These are phyloP conservation scores for Kodamaea neixiangensis DNA, from an alignment of 805 yeast genomes.

Conservation along the genomic window DNA sequence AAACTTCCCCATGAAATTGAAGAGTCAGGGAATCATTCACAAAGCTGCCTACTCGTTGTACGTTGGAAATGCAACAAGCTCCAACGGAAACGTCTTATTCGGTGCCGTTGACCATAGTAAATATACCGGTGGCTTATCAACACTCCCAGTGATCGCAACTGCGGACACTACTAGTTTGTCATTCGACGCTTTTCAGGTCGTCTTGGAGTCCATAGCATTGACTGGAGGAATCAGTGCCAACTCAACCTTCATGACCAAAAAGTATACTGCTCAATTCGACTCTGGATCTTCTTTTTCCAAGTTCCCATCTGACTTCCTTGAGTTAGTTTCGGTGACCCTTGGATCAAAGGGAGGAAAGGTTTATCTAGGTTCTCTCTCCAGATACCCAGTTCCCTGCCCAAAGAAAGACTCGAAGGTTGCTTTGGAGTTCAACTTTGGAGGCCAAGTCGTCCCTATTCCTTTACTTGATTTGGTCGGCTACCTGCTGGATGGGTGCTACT, in stretches of 20 bases:
- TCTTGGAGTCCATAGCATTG: conserved; percentile 16
- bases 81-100: conserved; percentile 37
- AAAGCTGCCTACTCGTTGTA: conserved; percentile 17
- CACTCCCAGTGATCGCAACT: conserved; percentile 28
- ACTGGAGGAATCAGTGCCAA: background rate
- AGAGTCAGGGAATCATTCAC: conserved; percentile 12
- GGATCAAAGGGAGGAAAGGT: background rate
- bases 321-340: background rate
- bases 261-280: background rate
- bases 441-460: conserved; percentile 55
- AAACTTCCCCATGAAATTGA: conserved; percentile 15
- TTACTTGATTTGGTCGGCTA: conserved; percentile 26
- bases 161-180: conserved; percentile 3
- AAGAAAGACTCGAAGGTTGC: conserved; percentile 15
- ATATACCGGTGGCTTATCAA: conserved; percentile 32
- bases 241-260: background rate
- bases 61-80: conserved; percentile 23
- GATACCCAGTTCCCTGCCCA: background rate
- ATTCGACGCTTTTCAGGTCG: conserved; percentile 9
- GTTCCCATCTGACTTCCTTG: background rate
- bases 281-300: background rate
- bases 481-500: conserved; percentile 14
- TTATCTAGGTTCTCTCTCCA: background rate
- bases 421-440: conserved; percentile 57
- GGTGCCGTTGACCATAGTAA: conserved; percentile 48